Percentiles rank a stretch among this genome's conserved stretches.
These are phyloP conservation scores for Tolypocladium inflatum DNA, from an alignment of 2,329 filamentous ascomycete genomes.

Conservation along the genomic window DNA sequence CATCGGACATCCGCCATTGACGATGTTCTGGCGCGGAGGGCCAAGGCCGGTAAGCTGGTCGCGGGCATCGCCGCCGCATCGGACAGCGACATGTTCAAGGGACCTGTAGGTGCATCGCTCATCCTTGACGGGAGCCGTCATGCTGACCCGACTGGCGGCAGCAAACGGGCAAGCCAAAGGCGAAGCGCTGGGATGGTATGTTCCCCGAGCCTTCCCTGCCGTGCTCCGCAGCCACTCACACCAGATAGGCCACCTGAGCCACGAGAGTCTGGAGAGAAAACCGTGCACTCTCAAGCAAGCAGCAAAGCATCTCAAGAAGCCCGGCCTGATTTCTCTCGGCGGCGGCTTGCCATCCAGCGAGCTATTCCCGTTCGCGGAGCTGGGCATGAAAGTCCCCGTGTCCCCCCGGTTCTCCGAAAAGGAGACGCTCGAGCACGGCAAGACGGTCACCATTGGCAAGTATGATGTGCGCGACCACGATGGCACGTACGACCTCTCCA, in stretches of 20 bases:
- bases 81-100: conserved; percentile 78
- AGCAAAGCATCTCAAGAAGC: conserved; percentile 67
- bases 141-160: conserved; percentile 5
- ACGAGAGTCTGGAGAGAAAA: conserved; percentile 50
- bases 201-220: conserved; percentile 11
- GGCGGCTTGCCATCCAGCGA: conserved; percentile 81
- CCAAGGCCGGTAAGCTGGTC: conserved; percentile 61
- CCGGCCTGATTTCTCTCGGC: conserved; percentile 83
- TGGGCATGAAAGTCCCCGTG: conserved; percentile 64
- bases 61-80: conserved; percentile 69
- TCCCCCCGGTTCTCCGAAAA: conserved; percentile 62
- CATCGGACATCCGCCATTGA: conserved; percentile 16
- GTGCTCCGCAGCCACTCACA: not conserved
- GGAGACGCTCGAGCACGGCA: conserved; percentile 51
- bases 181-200: conserved; percentile 79
- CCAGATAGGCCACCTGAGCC: conserved; percentile 43
- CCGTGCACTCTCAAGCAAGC: conserved; percentile 74
- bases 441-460: conserved; percentile 63
- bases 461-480: conserved; percentile 62
- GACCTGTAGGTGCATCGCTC: conserved; percentile 39
- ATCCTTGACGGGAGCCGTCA: not conserved
- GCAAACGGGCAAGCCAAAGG: conserved; percentile 55
- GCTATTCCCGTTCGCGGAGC: conserved; percentile 82
- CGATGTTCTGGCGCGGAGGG: conserved; percentile 34
- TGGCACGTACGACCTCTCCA: conserved; percentile 61